Conservation (phyloP, 345 rosid genomes). For the Brassica cretica region DNA sequence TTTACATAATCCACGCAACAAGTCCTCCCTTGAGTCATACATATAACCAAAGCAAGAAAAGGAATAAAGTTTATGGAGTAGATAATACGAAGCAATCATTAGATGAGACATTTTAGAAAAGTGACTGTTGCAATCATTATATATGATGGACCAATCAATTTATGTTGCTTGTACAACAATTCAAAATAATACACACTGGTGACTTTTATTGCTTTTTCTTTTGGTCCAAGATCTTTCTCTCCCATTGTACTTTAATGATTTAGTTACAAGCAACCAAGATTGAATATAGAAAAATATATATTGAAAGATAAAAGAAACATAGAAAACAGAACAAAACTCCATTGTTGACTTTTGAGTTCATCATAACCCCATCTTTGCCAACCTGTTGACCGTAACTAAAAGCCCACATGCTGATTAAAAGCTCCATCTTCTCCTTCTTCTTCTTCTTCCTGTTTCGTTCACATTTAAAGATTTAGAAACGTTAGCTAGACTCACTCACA, state of each 20-base stretch:
- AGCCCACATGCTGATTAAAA: slow-evolving; percentile 24
- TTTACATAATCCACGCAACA: slow-evolving; percentile 46
- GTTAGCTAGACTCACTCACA: too few species aligned
- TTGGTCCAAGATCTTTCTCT: slow-evolving; percentile 5
- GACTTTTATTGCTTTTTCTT: slow-evolving; percentile 10
- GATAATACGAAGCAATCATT: background rate
- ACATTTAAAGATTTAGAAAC: slow-evolving; percentile 5
- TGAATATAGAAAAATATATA: background rate
- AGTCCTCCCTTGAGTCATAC: slow-evolving; percentile 57
- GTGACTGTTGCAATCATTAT: background rate
- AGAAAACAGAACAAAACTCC: slow-evolving; percentile 19
- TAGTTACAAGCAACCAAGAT: slow-evolving; percentile 34
- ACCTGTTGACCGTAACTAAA: slow-evolving; percentile 22
- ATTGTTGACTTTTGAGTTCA: slow-evolving; percentile 20
- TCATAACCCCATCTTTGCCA: slow-evolving; percentile 23
- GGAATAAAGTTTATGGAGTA: background rate
- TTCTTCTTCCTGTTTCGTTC: slow-evolving; percentile 33
- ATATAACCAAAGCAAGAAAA: background rate
- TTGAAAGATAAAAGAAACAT: background rate
- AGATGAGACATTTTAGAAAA: background rate
- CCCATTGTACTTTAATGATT: slow-evolving; percentile 14
- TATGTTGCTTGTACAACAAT: slow-evolving; percentile 26
- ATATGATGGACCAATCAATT: slow-evolving; percentile 1
- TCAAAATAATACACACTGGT: slow-evolving; percentile 22
- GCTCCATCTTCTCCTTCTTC: slow-evolving; percentile 18